Percentiles rank a stretch among this genome's conserved stretches.
phyloP scores from a whole-genome alignment of 176 grass and related monocot species.

The Oryza glaberrima region DNA sequence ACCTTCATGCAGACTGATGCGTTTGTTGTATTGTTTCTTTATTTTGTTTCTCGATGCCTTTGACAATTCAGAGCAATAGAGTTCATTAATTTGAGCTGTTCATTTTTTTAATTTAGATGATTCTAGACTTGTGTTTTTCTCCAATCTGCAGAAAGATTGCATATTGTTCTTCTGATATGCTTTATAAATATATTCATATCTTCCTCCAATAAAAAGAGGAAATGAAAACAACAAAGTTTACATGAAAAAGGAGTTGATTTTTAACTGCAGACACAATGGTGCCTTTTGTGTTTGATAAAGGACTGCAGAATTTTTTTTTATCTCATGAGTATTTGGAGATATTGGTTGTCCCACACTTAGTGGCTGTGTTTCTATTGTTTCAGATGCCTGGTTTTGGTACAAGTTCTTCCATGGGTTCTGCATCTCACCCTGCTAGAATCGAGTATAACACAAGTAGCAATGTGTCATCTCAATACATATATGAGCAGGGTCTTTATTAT shows the following conservation, averaged over 20 bases:
- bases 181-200: constrained; percentile 2
- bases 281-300: not conserved
- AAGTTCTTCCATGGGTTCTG: constrained; percentile 37
- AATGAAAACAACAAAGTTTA: not conserved
- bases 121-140: constrained; percentile 18
- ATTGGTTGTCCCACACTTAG: not conserved
- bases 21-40: not conserved
- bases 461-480: constrained; percentile 43
- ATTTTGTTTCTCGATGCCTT: not conserved
- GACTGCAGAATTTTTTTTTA: not conserved
- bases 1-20: constrained; percentile 14
- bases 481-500: constrained; percentile 70
- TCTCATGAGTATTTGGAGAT: constrained; percentile 10
- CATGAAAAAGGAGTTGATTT: not conserved
- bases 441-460: constrained; percentile 55
- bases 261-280: not conserved
- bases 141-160: constrained; percentile 10
- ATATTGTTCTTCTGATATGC: constrained; percentile 3
- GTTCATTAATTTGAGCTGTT: not conserved
- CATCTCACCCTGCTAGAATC: constrained; percentile 42
- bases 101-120: not conserved
- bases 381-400: constrained; percentile 64
- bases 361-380: constrained; percentile 31
- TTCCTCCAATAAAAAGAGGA: constrained; percentile 11
- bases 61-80: not conserved